phyloP scores from a whole-genome alignment of 2,329 filamentous ascomycete genomes.

The Neonectria hederae region DNA sequence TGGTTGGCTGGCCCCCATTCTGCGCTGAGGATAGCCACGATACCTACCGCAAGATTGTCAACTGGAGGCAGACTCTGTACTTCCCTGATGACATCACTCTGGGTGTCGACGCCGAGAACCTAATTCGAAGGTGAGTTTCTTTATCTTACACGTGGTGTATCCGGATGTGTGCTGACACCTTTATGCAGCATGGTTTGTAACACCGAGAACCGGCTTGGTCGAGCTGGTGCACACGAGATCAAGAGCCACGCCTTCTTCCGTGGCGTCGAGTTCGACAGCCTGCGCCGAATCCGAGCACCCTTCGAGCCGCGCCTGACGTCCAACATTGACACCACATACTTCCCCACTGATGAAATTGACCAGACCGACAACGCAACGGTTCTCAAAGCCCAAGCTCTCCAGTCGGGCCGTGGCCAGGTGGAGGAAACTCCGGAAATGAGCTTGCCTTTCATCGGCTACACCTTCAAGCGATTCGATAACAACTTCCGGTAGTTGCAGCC shows the following conservation, averaged over 20 bases:
- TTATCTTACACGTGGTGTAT: neutral
- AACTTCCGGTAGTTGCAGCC: slow-evolving; percentile 63
- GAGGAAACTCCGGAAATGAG: slow-evolving; percentile 94
- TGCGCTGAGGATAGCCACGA: slow-evolving; percentile 97
- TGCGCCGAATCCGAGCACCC: slow-evolving; percentile 91
- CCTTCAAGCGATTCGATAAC: slow-evolving; percentile 94
- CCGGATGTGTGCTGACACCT: slow-evolving; percentile 21
- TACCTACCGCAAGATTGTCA: slow-evolving; percentile 98
- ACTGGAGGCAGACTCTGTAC: slow-evolving; percentile 94
- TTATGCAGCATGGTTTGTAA: slow-evolving; percentile 85
- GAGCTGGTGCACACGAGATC: slow-evolving; percentile 88
- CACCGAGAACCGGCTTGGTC: slow-evolving; percentile 88
- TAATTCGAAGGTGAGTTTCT: slow-evolving; percentile 83
- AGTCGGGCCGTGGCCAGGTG: slow-evolving; percentile 65
- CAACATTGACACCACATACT: slow-evolving; percentile 96
- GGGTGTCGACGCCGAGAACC: slow-evolving; percentile 86
- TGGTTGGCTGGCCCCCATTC: slow-evolving; percentile 98
- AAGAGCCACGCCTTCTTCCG: slow-evolving; percentile 96
- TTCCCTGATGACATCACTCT: slow-evolving; percentile 96
- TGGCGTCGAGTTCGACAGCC: slow-evolving; percentile 92
- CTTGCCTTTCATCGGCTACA: slow-evolving; percentile 73
- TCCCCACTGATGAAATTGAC: slow-evolving; percentile 98
- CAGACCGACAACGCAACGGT: slow-evolving; percentile 93
- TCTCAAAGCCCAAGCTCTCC: slow-evolving; percentile 83
- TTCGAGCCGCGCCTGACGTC: slow-evolving; percentile 95